Conservation (phyloP, 768 basidiomycete species). For the Chalciporus sphaerocephalus region DNA sequence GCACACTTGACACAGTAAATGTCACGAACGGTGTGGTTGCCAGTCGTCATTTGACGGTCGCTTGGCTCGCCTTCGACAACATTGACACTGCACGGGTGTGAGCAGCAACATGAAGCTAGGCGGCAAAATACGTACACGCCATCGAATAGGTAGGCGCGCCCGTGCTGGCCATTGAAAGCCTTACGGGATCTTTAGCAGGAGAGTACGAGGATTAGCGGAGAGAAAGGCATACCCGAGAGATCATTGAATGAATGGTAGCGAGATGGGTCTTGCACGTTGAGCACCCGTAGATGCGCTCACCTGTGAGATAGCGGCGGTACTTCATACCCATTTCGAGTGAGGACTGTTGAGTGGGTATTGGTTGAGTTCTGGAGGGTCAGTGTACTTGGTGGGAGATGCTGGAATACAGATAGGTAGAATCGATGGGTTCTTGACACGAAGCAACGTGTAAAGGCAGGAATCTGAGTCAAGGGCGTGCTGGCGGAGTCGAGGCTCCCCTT, state of each 20-base stretch:
- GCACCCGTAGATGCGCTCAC: conserved; percentile 86
- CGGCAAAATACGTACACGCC: conserved; percentile 63
- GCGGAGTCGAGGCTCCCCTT: conserved; percentile 17
- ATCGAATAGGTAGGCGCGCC: conserved; percentile 91
- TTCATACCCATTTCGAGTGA: conserved; percentile 72
- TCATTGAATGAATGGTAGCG: conserved; percentile 87
- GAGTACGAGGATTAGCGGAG: not conserved
- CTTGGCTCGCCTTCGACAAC: conserved; percentile 83
- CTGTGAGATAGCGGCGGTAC: conserved; percentile 81
- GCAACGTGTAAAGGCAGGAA: conserved; percentile 28
- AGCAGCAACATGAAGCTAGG: conserved; percentile 8
- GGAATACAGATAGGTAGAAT: not conserved
- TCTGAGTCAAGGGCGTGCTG: conserved; percentile 1
- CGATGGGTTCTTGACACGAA: conserved; percentile 24
- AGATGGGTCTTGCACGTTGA: conserved; percentile 84
- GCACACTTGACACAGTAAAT: conserved; percentile 92
- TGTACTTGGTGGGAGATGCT: conserved; percentile 1
- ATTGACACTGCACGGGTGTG: conserved; percentile 64
- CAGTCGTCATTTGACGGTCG: conserved; percentile 96
- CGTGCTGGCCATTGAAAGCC: conserved; percentile 98
- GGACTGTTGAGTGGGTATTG: not conserved
- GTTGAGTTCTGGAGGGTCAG: not conserved
- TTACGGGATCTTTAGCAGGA: conserved; percentile 33
- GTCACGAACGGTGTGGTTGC: conserved; percentile 93
- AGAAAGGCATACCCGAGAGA: conserved; percentile 64